A percentile compares a stretch with the other conserved stretches of the same genome.
Evolutionary conservation across 1,139 yeast species (phyloP).

Genomic region (Pneumocystis wakefieldiae): DNA sequence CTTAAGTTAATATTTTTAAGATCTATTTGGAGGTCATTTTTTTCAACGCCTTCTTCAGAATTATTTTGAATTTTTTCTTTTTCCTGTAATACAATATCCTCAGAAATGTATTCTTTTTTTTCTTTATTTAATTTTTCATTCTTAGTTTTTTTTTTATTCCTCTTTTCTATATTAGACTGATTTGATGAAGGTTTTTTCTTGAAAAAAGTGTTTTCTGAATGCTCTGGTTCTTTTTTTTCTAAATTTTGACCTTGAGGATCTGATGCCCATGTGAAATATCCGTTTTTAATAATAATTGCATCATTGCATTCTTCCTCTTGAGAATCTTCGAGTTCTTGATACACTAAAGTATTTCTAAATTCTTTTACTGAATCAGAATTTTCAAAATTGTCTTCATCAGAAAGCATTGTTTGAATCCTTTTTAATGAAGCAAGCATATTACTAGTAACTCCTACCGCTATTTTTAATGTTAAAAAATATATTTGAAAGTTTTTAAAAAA

Average conservation of each 20-base stretch:
- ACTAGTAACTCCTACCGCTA: background rate
- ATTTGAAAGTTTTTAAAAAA: background rate
- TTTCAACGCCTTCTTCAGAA: background rate
- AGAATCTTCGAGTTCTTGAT: background rate
- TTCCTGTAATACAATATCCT: background rate
- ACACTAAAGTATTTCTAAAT: background rate
- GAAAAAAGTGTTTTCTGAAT: background rate
- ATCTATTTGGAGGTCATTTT: conserved; percentile 28
- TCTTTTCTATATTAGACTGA: background rate
- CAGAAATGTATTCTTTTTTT: background rate
- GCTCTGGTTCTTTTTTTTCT: background rate
- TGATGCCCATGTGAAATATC: background rate
- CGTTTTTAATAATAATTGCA: background rate
- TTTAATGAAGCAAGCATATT: background rate
- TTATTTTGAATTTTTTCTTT: background rate
- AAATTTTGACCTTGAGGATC: no score
- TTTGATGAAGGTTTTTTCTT: background rate
- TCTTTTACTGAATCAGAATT: background rate
- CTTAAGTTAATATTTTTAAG: conserved; percentile 51
- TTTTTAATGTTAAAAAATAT: background rate
- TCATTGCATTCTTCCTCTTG: background rate
- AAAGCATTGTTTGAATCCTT: background rate
- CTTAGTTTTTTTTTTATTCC: background rate
- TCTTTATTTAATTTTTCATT: background rate
- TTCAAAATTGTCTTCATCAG: background rate